Evolutionary conservation across 768 basidiomycete genomes (phyloP).

Genomic region (Phanerochaete sordida): DNA sequence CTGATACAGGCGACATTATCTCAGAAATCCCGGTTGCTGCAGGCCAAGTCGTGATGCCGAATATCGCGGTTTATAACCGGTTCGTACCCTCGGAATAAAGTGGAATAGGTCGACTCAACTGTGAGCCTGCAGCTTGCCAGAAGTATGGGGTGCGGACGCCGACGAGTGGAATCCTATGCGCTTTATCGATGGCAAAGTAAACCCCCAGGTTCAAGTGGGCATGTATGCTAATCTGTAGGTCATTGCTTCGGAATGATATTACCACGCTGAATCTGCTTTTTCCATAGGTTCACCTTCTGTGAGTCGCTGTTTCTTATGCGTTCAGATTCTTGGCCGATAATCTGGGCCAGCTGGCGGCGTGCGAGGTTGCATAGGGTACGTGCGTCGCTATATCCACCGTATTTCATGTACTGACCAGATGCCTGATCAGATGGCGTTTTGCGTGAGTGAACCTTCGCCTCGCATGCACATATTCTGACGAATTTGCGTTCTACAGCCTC

Average conservation of each 20-base stretch:
- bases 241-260: neutral
- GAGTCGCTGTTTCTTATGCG: neutral
- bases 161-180: slow-evolving; percentile 26
- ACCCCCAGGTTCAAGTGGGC: slow-evolving; percentile 5
- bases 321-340: neutral
- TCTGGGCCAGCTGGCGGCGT: slow-evolving; percentile 5
- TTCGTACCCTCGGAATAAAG: too few species aligned
- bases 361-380: slow-evolving; percentile 4
- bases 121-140: slow-evolving; percentile 14
- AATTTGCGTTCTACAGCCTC: slow-evolving; percentile 6
- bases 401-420: neutral
- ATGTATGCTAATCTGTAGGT: slow-evolving; percentile 9
- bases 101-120: neutral
- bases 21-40: slow-evolving; percentile 25
- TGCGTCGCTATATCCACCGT: neutral
- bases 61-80: slow-evolving; percentile 32
- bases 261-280: neutral
- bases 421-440: neutral
- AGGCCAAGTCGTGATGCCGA: slow-evolving; percentile 22
- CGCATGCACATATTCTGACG: neutral
- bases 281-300: slow-evolving; percentile 8
- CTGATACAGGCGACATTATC: slow-evolving; percentile 22
- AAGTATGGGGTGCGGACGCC: slow-evolving; percentile 31
- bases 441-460: neutral
- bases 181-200: slow-evolving; percentile 15